A percentile compares a stretch with the other conserved stretches of the same genome.
Conservation (phyloP, 2,329 filamentous ascomycete genomes). For the Claviceps monticola region DNA sequence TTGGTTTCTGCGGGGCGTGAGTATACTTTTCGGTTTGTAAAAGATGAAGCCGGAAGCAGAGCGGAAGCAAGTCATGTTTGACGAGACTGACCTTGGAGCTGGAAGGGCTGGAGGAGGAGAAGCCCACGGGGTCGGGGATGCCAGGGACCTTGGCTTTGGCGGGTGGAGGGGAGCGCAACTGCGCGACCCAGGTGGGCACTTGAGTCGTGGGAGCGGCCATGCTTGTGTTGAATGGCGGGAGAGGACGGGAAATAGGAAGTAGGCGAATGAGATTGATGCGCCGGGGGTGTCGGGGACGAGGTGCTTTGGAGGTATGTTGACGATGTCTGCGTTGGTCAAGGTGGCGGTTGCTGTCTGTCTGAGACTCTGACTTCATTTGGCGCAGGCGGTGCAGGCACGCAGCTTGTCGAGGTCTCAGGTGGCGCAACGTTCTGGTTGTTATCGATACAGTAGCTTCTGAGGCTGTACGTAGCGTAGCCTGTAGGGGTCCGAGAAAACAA, state of each 20-base stretch:
- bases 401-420: too few relatives aligned
- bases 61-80: background rate
- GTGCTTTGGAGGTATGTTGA: background rate
- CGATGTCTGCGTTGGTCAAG: background rate
- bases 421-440: background rate
- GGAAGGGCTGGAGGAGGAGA: constrained; percentile 42
- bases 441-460: constrained; percentile 1
- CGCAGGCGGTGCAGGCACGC: too few relatives aligned
- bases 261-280: background rate
- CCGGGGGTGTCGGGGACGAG: background rate
- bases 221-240: background rate
- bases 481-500: too few relatives aligned
- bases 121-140: constrained; percentile 80
- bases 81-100: constrained; percentile 40
- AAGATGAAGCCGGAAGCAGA: background rate
- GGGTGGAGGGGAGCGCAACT: constrained; percentile 58
- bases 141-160: constrained; percentile 50
- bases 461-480: background rate
- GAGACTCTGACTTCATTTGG: too few relatives aligned
- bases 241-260: too few relatives aligned
- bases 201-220: constrained; percentile 23
- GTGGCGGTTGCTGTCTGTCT: background rate
- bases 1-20: constrained; percentile 27
- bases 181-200: constrained; percentile 65
- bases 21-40: background rate